A percentile compares a stretch with the other conserved stretches of the same genome.
Conservation (phyloP, 2,329 filamentous ascomycete genomes). For the Mariannaea elegans region DNA sequence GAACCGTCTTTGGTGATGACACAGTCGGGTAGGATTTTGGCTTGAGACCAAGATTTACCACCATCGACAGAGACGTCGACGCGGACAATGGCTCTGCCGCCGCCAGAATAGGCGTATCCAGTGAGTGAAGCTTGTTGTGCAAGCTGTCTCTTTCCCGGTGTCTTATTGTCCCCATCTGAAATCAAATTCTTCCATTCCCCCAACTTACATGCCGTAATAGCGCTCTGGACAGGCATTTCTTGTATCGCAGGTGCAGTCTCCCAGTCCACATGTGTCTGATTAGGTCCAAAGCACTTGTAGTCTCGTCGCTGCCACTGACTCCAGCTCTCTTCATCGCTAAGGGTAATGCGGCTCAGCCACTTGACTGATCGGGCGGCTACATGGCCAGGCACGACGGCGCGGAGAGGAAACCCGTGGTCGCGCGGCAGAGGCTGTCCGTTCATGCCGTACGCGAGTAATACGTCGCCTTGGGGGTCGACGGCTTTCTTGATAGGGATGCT, state of each 20-base stretch:
- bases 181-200: conserved; percentile 45
- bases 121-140: conserved; percentile 52
- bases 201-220: conserved; percentile 64
- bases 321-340: conserved; percentile 72
- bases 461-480: conserved; percentile 68
- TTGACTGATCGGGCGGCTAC: conserved; percentile 75
- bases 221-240: conserved; percentile 73
- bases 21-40: conserved; percentile 63
- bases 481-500: conserved; percentile 69
- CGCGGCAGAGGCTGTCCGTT: conserved; percentile 69
- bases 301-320: conserved; percentile 73
- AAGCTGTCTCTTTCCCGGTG: not conserved
- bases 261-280: conserved; percentile 69
- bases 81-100: conserved; percentile 71
- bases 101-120: conserved; percentile 75
- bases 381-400: conserved; percentile 70
- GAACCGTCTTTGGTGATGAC: conserved; percentile 35
- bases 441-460: conserved; percentile 74
- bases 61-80: conserved; percentile 73
- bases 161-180: not conserved
- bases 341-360: conserved; percentile 71
- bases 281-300: conserved; percentile 75
- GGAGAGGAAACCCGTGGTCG: conserved; percentile 73
- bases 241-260: conserved; percentile 70
- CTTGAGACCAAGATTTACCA: conserved; percentile 71